Base-by-base conservation (phyloP, 176 grass and related monocot species). In the Zizania latifolia region DNA sequence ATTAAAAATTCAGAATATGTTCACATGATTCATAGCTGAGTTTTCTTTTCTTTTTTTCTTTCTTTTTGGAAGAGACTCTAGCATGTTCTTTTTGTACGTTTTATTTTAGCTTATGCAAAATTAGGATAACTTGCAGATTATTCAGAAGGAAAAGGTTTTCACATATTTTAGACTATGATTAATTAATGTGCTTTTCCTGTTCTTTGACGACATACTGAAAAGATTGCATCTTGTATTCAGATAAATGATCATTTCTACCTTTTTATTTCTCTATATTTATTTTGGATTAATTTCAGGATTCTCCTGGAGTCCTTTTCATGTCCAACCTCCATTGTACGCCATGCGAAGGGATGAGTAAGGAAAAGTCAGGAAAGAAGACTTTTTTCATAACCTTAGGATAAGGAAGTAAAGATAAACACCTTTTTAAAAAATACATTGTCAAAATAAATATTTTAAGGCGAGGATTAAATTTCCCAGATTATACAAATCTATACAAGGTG, bases 261-360 rank as follows among this genome's bases (percentile, higher is more conserved):
- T 43, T 1, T 9, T 22, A 23, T 44, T 21, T 10, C 75, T 16
- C 0, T 24, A 22, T 30, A 13, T 10, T 79, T 65, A 15, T 16
- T 71, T 33, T 68, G 16, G 26, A 51, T n/a, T n/a, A n/a, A n/a
- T 54, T 68, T 75, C 24, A 80, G 38, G 70, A 80, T 62, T 75
- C 24, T n/a, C 32, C 26, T 44, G 13, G 57, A 58, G 54, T 70
- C 71, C 5, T 81, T 53, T 60, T 54, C 70, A 61, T 58, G 15
- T 24, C 1, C 17, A 17, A 79, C n/a, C n/a, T n/a, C n/a, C n/a
- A n/a, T n/a, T n/a, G n/a, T n/a, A n/a, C n/a, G n/a, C n/a, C n/a
- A n/a, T n/a, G n/a, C n/a, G n/a, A n/a, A n/a, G n/a, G n/a, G n/a
- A n/a, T n/a, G n/a, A n/a, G n/a, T n/a, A n/a, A n/a, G n/a, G n/a